phyloP scores from a whole-genome alignment of 2,329 filamentous ascomycete genomes.

The Chaetomiaceae sp. region DNA sequence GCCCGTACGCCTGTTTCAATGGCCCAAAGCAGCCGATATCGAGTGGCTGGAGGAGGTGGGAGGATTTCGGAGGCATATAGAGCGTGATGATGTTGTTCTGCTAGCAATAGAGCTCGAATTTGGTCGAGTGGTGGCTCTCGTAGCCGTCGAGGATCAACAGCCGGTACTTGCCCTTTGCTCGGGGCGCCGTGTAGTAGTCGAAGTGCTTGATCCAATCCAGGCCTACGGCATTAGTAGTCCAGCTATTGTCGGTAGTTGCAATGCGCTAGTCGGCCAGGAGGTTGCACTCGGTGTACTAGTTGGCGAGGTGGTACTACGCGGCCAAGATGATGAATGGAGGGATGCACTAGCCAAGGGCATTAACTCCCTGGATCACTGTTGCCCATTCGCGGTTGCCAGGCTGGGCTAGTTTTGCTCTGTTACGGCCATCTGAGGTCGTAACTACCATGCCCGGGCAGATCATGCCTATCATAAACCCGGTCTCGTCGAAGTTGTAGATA shows the following conservation, averaged over 20 bases:
- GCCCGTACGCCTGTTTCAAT: neutral
- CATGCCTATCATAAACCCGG: neutral
- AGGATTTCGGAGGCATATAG: neutral
- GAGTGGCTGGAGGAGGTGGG: neutral
- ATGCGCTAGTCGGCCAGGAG: conserved; percentile 6
- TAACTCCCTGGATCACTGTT: conserved; percentile 15
- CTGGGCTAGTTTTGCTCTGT: conserved; percentile 10
- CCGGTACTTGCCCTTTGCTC: conserved; percentile 7
- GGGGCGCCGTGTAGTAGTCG: neutral
- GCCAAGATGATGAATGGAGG: conserved; percentile 11
- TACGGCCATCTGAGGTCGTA: conserved; percentile 9
- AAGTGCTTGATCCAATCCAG: conserved; percentile 10
- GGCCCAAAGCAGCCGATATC: neutral
- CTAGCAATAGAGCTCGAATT: conserved; percentile 9
- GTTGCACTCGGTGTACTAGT: conserved; percentile 10
- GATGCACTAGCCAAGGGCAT: conserved; percentile 13
- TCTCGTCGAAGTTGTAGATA: too few species aligned
- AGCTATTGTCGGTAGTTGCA: conserved; percentile 7
- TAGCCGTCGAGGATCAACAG: conserved; percentile 12
- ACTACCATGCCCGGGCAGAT: conserved; percentile 3
- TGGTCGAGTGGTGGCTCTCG: conserved; percentile 4
- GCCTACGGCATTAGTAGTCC: conserved; percentile 7
- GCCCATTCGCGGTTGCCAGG: conserved; percentile 15
- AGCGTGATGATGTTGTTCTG: neutral
- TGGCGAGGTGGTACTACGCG: conserved; percentile 11